phyloP scores from a whole-genome alignment of 257 asterid species.

The Nicotiana attenuata region DNA sequence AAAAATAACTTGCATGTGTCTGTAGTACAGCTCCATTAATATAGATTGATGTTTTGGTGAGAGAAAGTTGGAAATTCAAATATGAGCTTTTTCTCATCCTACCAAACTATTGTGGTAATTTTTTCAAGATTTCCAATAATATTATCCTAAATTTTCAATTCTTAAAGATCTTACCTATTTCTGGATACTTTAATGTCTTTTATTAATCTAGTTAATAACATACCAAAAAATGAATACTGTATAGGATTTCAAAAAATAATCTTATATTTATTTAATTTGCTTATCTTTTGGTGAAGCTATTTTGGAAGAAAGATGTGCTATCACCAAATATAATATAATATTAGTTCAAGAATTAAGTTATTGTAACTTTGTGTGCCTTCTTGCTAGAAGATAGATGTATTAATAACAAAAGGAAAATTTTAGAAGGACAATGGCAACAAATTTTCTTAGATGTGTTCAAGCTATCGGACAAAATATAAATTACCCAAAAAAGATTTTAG shows the following conservation, averaged over 20 bases:
- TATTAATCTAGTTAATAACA: neutral
- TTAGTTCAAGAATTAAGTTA: too few relatives aligned
- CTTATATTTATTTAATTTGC: neutral
- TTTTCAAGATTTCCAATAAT: neutral
- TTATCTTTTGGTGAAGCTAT: neutral
- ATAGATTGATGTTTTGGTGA: neutral
- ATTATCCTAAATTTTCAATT: neutral
- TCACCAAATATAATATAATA: too few relatives aligned
- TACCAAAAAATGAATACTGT: neutral
- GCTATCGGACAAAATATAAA: neutral
- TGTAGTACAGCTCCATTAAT: neutral
- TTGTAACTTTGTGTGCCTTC: too few relatives aligned
- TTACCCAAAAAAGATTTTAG: neutral
- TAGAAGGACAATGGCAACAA: too few relatives aligned
- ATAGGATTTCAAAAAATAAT: too few relatives aligned
- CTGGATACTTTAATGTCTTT: too few relatives aligned
- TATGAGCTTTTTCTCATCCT: neutral
- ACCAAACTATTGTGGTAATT: neutral
- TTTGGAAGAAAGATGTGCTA: neutral
- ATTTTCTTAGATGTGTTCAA: neutral
- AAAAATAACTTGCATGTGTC: neutral
- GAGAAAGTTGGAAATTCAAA: too few relatives aligned
- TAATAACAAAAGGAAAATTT: too few relatives aligned
- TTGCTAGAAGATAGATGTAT: too few relatives aligned
- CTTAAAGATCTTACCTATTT: too few relatives aligned